Evolutionary conservation across 345 rosid species (phyloP), one percentile per base, ranked within the genome.

Genomic region (Salix viminalis): DNA sequence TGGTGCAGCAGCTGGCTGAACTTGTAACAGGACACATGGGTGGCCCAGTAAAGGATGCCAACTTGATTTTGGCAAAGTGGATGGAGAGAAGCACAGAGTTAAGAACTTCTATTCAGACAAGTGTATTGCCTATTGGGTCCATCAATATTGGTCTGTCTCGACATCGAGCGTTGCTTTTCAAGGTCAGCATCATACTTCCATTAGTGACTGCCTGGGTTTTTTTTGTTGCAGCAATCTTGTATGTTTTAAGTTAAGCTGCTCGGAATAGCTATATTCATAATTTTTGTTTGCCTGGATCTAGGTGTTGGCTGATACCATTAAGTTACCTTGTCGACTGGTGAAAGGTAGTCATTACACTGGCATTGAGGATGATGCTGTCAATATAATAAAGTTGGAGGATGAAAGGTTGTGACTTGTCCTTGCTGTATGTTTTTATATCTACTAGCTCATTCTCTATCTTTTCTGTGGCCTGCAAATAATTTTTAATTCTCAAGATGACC

Each of bases 341-440:
- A 96, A 94, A 83, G 99, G 99, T 70, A 92, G 98, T 84, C 97
- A 92, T 84, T 96, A 94, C 89, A 96, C 99, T 69, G 99, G 99
- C 16, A 87, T 88, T 13, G 99, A 96, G 88, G 98, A 96, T 79
- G 99, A 92, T 88, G 99, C 97, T 73, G 94, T 96, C 77, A 92
- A 96, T 86, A 89, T 89, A 64, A 91, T 96, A 85, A 92, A 92
- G 85, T 83, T 90, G 76, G 94, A 88, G 61, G 90, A 94, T 82
- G 98, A 90, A 82, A 96, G 99, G 99, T 94, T 77, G 36, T 83
- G 42, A 32, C 41, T 79, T 84, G 71, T 80, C 70, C 83, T 80
- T 77, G 34, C 79, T 75, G 9, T n/a, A 64, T 7, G 28, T 26
- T 41, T 73, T 44, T 68, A 5, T 69, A 18, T 50, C 50, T 58